Conservation (phyloP, 139 green algal species). For the Nannochloris sp. region DNA sequence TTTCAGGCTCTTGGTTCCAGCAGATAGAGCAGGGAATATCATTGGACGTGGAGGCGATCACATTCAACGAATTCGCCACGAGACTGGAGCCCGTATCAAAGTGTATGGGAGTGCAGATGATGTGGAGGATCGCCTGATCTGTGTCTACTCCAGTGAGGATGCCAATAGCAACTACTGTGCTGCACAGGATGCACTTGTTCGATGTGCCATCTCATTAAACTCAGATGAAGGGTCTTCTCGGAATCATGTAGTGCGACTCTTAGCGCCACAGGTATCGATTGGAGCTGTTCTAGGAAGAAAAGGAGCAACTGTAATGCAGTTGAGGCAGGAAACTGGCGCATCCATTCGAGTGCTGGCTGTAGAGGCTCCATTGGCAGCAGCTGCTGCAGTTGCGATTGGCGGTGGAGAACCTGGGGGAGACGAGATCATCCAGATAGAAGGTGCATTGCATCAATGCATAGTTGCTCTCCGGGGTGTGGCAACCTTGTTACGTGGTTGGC, state of each 20-base stretch:
- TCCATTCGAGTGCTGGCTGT: constrained; percentile 19
- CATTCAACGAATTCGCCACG: constrained; percentile 15
- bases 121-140: constrained; percentile 27
- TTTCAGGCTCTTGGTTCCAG: constrained; percentile 27
- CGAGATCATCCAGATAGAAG: constrained; percentile 30
- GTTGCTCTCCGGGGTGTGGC: constrained; percentile 23
- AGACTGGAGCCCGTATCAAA: constrained; percentile 30
- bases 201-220: constrained; percentile 22
- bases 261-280: constrained; percentile 16
- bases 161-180: constrained; percentile 23
- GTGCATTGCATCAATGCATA: constrained; percentile 18
- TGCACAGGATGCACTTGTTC: constrained; percentile 30
- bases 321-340: constrained; percentile 27
- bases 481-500: constrained; percentile 29
- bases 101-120: constrained; percentile 11
- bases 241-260: constrained; percentile 17
- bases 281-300: constrained; percentile 27
- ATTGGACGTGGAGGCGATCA: constrained; percentile 28
- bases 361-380: neutral
- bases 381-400: neutral
- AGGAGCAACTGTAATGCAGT: constrained; percentile 20
- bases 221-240: neutral
- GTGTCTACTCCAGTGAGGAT: constrained; percentile 26
- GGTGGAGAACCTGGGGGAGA: constrained; percentile 5
- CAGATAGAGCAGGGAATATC: constrained; percentile 14